phyloP scores from a whole-genome alignment of 768 basidiomycete genomes.

The Amanita thiersii region DNA sequence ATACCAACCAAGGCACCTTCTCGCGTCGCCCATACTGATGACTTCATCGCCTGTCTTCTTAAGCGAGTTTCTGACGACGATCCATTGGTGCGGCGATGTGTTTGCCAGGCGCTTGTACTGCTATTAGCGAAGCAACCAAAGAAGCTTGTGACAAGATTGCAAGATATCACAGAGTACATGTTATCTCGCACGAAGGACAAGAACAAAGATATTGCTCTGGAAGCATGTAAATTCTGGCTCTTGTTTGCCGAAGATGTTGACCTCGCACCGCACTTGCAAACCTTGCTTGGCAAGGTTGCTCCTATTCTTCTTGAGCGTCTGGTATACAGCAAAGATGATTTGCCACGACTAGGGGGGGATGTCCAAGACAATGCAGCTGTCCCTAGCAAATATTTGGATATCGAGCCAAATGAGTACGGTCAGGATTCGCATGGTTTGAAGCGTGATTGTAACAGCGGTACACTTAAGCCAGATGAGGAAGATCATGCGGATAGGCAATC shows the following conservation, averaged over 20 bases:
- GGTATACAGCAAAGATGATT: slow-evolving; percentile 93
- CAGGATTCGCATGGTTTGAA: slow-evolving; percentile 81
- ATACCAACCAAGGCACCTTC: slow-evolving; percentile 82
- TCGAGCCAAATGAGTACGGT: slow-evolving; percentile 92
- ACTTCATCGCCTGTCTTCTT: slow-evolving; percentile 89
- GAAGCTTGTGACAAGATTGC: slow-evolving; percentile 94
- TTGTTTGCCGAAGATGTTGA: slow-evolving; percentile 96
- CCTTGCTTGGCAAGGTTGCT: slow-evolving; percentile 84
- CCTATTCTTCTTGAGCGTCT: slow-evolving; percentile 96
- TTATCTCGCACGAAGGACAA: slow-evolving; percentile 96
- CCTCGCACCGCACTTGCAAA: slow-evolving; percentile 74
- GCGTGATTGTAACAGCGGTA: slow-evolving; percentile 47
- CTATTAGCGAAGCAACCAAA: slow-evolving; percentile 90
- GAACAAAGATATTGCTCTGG: slow-evolving; percentile 92
- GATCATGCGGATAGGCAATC: slow-evolving; percentile 96
- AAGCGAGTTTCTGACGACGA: slow-evolving; percentile 92
- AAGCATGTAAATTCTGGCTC: slow-evolving; percentile 99
- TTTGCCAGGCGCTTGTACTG: slow-evolving; percentile 91
- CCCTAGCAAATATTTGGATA: slow-evolving; percentile 91
- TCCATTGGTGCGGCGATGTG: slow-evolving; percentile 87
- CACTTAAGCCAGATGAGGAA: slow-evolving; percentile 53
- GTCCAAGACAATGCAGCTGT: slow-evolving; percentile 80
- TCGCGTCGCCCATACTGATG: slow-evolving; percentile 85
- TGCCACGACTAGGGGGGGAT: slow-evolving; percentile 91
- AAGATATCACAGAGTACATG: slow-evolving; percentile 97